Evolutionary conservation across 805 yeast genomes (phyloP).

Genomic region (Brettanomyces sp.): DNA sequence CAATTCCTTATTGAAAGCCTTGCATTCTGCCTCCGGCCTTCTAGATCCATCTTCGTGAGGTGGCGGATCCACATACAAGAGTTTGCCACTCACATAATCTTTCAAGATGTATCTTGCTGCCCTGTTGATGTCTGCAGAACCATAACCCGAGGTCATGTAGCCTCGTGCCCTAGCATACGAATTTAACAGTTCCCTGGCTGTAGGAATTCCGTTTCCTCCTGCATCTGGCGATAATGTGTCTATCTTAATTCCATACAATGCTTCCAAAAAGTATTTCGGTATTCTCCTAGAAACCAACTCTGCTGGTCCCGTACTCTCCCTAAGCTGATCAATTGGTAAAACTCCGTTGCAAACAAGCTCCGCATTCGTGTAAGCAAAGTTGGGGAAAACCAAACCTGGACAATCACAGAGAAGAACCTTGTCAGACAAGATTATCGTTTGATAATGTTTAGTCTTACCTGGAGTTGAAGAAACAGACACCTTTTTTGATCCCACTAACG

Average conservation of each 20-base stretch:
- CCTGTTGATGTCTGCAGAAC: constrained; percentile 92
- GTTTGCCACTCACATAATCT: constrained; percentile 90
- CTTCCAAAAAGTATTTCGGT: constrained; percentile 83
- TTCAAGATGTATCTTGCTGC: constrained; percentile 88
- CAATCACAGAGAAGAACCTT: constrained; percentile 90
- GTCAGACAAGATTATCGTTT: constrained; percentile 80
- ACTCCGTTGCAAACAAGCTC: constrained; percentile 97
- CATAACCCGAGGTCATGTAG: constrained; percentile 94
- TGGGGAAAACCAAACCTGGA: constrained; percentile 98
- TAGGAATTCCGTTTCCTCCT: constrained; percentile 85
- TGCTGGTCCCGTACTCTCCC: constrained; percentile 86
- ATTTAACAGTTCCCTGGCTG: constrained; percentile 77
- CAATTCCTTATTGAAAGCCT: constrained; percentile 65
- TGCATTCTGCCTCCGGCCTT: constrained; percentile 40
- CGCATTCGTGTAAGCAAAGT: constrained; percentile 92
- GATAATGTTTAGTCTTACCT: constrained; percentile 98
- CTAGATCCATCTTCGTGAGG: constrained; percentile 59
- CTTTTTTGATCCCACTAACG: constrained; percentile 89
- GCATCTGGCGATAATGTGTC: constrained; percentile 67
- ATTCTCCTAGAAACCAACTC: constrained; percentile 79
- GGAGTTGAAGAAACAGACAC: constrained; percentile 99
- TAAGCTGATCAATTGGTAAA: constrained; percentile 92
- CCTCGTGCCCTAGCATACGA: constrained; percentile 97
- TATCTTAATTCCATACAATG: constrained; percentile 86
- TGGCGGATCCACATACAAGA: constrained; percentile 81